These are phyloP conservation scores for Alternaria sp. DNA, from an alignment of 2,329 filamentous ascomycete species.

Conservation along the genomic window DNA sequence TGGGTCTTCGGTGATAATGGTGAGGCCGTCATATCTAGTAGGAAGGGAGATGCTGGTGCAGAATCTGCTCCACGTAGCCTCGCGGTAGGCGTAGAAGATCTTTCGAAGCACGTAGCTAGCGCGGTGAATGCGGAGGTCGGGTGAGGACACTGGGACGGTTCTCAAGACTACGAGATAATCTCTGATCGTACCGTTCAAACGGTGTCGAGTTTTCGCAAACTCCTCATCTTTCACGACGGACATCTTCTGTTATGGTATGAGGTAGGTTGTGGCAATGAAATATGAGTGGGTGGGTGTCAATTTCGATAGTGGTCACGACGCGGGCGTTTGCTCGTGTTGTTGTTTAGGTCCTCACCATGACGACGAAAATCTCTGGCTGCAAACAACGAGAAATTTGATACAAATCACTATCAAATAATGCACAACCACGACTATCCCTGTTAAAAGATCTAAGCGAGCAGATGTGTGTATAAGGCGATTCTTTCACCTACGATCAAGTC, in stretches of 20 bases:
- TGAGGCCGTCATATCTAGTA: neutral
- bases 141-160: neutral
- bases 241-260: neutral
- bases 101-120: neutral
- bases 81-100: conserved; percentile 4
- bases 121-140: neutral
- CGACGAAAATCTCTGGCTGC: neutral
- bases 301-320: neutral
- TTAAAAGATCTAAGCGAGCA: neutral
- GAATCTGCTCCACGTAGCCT: conserved; percentile 6
- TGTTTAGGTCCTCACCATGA: conserved; percentile 3
- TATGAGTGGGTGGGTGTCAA: neutral
- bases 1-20: conserved; percentile 6
- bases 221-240: neutral
- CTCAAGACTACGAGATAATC: neutral
- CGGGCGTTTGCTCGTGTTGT: neutral
- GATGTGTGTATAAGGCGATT: fast-evolving
- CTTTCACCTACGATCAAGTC: neutral
- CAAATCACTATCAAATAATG: neutral
- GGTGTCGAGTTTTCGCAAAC: neutral
- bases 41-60: neutral
- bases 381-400: neutral
- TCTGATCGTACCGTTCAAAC: neutral
- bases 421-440: neutral
- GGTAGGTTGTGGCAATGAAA: neutral